Evolutionary conservation across 768 basidiomycete genomes (phyloP).

Genomic region (Pholiota microspora): DNA sequence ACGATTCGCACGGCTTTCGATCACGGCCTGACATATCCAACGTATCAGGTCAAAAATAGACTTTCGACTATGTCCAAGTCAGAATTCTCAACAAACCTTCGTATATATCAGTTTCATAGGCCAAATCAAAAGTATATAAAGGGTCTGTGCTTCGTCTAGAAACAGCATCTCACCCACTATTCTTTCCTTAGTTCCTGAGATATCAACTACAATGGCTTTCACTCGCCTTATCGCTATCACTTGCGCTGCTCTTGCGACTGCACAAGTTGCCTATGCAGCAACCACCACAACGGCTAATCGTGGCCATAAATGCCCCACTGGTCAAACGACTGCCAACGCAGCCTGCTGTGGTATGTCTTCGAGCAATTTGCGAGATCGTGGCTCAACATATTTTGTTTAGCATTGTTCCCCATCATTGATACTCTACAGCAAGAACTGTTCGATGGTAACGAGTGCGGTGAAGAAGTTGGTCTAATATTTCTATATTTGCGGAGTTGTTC

Average conservation of each 20-base stretch:
- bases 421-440: conserved; percentile 14
- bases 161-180: not conserved
- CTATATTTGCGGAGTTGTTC: not conserved
- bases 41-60: not conserved
- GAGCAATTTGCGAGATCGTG: not conserved
- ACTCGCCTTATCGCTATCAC: not conserved
- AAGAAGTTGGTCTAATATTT: conserved; percentile 6
- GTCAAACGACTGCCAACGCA: not conserved
- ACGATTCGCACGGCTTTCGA: not conserved
- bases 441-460: conserved; percentile 16
- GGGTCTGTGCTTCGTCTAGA: not conserved
- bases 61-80: not conserved
- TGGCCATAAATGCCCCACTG: not conserved
- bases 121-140: not conserved
- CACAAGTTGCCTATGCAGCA: not conserved
- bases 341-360: not conserved
- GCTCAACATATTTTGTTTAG: not conserved
- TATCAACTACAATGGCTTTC: not conserved
- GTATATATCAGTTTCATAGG: not conserved
- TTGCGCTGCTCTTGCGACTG: not conserved
- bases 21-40: not conserved
- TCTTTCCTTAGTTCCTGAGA: not conserved
- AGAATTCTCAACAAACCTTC: not conserved
- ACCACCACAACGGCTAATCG: not conserved
- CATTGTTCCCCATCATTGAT: conserved; percentile 16